Evolutionary conservation across 352 stramenopile species (phyloP).

Genomic region (Aphanomyces invadans): DNA sequence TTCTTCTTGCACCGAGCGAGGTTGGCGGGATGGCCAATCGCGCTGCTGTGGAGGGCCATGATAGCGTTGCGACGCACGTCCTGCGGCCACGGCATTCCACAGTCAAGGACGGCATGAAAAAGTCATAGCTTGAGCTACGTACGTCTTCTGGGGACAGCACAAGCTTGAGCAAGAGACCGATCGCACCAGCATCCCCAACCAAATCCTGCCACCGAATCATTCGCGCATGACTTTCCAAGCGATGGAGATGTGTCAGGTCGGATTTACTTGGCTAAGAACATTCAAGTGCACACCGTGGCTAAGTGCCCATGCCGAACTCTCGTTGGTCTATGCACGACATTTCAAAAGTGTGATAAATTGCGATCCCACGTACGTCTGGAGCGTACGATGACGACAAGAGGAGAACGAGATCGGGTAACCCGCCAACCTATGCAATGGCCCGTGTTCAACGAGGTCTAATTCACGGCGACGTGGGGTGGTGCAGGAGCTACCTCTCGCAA

Average conservation of each 20-base stretch:
- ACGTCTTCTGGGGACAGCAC: constrained; percentile 1
- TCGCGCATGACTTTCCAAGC: no score
- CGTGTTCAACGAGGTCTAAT: background rate
- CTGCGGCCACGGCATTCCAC: background rate
- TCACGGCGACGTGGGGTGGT: no score
- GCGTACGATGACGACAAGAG: constrained; percentile 8
- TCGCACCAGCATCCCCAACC: constrained; percentile 14
- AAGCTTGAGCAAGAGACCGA: constrained; percentile 3
- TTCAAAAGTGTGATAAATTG: background rate
- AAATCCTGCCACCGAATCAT: constrained; percentile 1
- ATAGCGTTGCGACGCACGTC: constrained; percentile 16
- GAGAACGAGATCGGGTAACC: background rate
- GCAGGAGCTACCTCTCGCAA: constrained; percentile 11
- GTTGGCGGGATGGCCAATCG: background rate
- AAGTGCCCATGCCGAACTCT: constrained; percentile 18
- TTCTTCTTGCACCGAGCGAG: constrained; percentile 8
- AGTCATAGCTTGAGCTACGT: background rate
- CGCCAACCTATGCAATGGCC: background rate
- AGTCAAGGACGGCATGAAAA: background rate
- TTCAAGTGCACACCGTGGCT: constrained; percentile 18
- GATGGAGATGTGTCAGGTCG: no score
- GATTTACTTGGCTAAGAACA: constrained; percentile 3
- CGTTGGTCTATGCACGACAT: constrained; percentile 1
- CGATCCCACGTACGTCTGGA: background rate
- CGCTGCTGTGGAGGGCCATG: constrained; percentile 18